Conservation (phyloP, 257 asterid species). For the Forsythia suspensa region DNA sequence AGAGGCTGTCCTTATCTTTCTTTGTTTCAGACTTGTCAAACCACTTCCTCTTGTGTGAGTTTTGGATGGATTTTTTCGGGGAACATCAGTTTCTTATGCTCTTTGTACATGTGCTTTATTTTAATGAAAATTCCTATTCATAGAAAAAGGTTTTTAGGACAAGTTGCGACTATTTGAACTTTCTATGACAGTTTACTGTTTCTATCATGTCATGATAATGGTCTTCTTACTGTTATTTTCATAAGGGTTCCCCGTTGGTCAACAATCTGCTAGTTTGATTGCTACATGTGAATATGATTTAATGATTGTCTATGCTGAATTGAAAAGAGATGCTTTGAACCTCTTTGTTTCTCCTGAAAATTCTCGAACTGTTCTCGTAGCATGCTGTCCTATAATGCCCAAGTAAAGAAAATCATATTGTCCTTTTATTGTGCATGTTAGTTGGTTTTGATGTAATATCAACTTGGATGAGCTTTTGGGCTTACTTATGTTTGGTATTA, state of each 20-base stretch:
- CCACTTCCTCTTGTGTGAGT: too few species aligned
- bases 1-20: neutral
- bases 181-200: neutral
- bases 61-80: too few species aligned
- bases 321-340: neutral
- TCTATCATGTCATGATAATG: neutral
- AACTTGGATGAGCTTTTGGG: neutral
- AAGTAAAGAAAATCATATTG: neutral
- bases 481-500: neutral
- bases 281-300: neutral
- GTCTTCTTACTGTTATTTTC: neutral
- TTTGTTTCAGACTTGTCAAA: too few species aligned
- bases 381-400: neutral
- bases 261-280: neutral
- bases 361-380: neutral
- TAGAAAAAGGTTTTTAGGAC: neutral
- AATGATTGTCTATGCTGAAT: neutral
- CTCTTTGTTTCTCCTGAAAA: neutral
- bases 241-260: neutral
- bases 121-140: neutral
- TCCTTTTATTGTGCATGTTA: neutral
- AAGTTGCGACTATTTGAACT: neutral
- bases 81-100: too few species aligned
- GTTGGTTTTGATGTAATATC: neutral
- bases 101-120: too few species aligned